Percentiles rank a stretch among this genome's conserved stretches.
phyloP scores from a whole-genome alignment of 768 basidiomycete species.

The Russula lepida region DNA sequence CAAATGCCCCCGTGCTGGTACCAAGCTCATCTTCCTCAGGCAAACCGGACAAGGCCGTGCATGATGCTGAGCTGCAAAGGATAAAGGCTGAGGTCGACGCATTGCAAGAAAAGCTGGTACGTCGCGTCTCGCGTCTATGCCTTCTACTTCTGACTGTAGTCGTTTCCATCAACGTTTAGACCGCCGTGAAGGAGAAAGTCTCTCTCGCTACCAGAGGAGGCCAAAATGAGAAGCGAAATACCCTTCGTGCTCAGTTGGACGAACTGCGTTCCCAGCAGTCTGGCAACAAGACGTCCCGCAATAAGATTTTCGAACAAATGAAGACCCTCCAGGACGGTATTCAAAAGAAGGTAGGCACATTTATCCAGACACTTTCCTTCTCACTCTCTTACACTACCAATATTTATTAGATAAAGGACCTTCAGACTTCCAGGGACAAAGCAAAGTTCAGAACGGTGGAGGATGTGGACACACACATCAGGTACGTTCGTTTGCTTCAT shows the following conservation, averaged over 20 bases:
- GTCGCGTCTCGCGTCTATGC: conserved; percentile 27
- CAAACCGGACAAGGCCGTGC: conserved; percentile 79
- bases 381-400: conserved; percentile 1
- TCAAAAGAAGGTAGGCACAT: conserved; percentile 61
- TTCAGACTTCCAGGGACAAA: conserved; percentile 75
- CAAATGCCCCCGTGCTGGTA: conserved; percentile 19
- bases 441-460: conserved; percentile 68
- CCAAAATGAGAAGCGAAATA: conserved; percentile 59
- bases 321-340: conserved; percentile 70
- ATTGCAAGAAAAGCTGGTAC: conserved; percentile 70
- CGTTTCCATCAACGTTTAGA: conserved; percentile 36
- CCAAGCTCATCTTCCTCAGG: conserved; percentile 32
- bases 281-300: conserved; percentile 57
- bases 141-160: conserved; percentile 5
- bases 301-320: conserved; percentile 70
- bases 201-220: conserved; percentile 49
- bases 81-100: conserved; percentile 79
- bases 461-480: conserved; percentile 83
- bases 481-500: conserved; percentile 45
- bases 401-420: conserved; percentile 62
- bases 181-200: conserved; percentile 69
- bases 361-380: neutral
- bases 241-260: conserved; percentile 77
- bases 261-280: conserved; percentile 71
- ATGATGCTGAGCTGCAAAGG: conserved; percentile 77